A percentile compares a stretch with the other conserved stretches of the same genome.
phyloP scores from a whole-genome alignment of 345 rosid species.

The Trapa bicornis region DNA sequence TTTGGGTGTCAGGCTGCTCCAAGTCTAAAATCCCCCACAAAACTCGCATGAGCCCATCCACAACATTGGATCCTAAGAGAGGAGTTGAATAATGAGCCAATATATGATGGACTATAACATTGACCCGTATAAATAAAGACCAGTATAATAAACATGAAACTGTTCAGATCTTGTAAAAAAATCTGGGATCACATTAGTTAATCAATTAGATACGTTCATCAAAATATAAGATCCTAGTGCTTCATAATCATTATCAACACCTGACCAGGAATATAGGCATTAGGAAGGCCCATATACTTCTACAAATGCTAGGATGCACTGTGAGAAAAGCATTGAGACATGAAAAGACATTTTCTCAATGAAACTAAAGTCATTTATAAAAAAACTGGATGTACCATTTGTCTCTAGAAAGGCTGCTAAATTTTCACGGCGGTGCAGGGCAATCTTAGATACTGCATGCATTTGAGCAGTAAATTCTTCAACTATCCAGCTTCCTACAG shows the following conservation, averaged over 20 bases:
- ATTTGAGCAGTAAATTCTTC: conserved; percentile 94
- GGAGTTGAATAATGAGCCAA: background rate
- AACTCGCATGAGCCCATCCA: conserved; percentile 88
- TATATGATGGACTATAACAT: background rate
- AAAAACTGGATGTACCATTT: conserved; percentile 37
- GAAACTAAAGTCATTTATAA: background rate
- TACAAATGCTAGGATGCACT: background rate
- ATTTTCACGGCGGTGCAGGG: conserved; percentile 82
- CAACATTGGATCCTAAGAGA: conserved; percentile 63
- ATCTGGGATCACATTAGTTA: background rate
- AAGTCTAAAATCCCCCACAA: conserved; percentile 95
- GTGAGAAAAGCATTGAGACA: background rate
- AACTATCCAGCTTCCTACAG: conserved; percentile 63
- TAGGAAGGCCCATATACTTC: background rate
- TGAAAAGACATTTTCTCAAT: background rate
- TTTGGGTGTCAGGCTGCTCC: conserved; percentile 84
- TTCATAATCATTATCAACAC: too few species aligned
- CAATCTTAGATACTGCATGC: conserved; percentile 92
- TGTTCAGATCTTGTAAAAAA: background rate
- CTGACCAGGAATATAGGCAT: background rate
- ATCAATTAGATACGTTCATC: background rate
- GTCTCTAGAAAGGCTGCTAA: conserved; percentile 62
- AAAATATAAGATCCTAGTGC: too few species aligned
- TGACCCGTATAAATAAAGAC: background rate
- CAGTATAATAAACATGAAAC: background rate